phyloP scores from a whole-genome alignment of 768 basidiomycete genomes.

The Mycena indigotica region DNA sequence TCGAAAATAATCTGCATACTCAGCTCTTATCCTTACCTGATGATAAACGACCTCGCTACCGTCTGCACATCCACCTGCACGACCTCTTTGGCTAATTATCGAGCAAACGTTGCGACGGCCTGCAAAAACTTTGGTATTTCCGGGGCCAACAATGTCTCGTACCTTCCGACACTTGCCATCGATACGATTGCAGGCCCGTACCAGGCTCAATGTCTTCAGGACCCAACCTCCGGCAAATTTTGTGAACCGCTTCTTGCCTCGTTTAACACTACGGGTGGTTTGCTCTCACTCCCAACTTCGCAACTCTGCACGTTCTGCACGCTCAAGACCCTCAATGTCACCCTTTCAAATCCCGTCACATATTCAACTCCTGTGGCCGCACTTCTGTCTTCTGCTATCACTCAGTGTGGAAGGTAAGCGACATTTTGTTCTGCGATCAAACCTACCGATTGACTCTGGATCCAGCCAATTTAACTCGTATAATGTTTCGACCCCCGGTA shows the following conservation, averaged over 20 bases:
- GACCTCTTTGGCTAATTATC: constrained; percentile 9
- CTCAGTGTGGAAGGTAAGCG: constrained; percentile 20
- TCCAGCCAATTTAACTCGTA: not conserved
- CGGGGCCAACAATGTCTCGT: not conserved
- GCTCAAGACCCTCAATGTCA: constrained; percentile 25
- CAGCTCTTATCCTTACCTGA: not conserved
- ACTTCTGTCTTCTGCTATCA: constrained; percentile 19
- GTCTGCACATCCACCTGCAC: constrained; percentile 10
- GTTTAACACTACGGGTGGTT: constrained; percentile 22
- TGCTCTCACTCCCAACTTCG: constrained; percentile 22
- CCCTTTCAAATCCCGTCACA: constrained; percentile 23
- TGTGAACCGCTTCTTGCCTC: constrained; percentile 19
- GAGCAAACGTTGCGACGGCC: not conserved
- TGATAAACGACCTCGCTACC: not conserved
- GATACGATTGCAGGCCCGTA: constrained; percentile 28
- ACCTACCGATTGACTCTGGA: too few relatives aligned
- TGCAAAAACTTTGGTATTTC: not conserved
- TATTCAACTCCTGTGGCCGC: constrained; percentile 20
- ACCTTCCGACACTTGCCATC: constrained; percentile 25
- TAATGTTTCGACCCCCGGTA: not conserved
- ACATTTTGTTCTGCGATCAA: not conserved
- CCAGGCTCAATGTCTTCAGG: constrained; percentile 27
- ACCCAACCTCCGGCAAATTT: constrained; percentile 19
- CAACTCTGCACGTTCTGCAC: constrained; percentile 29
- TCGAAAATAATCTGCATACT: not conserved